Percentiles rank a stretch among this genome's conserved stretches.
Evolutionary conservation across 345 rosid species (phyloP).

Genomic region (Ceriops zippeliana): DNA sequence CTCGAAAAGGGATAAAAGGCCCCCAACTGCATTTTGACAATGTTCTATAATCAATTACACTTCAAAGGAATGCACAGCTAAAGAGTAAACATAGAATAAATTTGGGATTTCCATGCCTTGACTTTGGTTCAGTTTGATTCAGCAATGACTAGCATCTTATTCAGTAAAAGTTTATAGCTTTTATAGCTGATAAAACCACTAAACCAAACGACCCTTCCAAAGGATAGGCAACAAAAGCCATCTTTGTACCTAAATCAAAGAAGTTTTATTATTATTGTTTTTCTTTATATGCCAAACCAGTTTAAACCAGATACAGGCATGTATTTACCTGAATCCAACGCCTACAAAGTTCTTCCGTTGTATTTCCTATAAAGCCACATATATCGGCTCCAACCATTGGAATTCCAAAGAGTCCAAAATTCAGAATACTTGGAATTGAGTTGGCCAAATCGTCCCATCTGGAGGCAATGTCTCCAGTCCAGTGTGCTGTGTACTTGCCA

Average conservation of each 20-base stretch:
- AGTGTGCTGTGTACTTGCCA: constrained; percentile 73
- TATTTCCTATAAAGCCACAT: constrained; percentile 53
- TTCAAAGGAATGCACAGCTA: not conserved
- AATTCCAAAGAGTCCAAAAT: constrained; percentile 67
- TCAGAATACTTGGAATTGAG: constrained; percentile 55
- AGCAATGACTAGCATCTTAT: too few species aligned
- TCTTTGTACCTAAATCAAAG: too few species aligned
- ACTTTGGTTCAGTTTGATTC: too few species aligned
- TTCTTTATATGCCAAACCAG: too few species aligned
- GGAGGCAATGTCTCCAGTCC: constrained; percentile 78
- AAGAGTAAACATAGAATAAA: not conserved
- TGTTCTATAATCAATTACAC: not conserved
- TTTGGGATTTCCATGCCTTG: too few species aligned
- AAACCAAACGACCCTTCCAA: too few species aligned
- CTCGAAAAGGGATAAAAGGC: constrained; percentile 83
- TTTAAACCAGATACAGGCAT: too few species aligned
- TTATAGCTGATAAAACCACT: too few species aligned
- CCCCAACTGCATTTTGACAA: constrained; percentile 46
- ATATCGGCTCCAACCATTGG: constrained; percentile 90
- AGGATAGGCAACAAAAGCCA: too few species aligned
- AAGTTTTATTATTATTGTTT: too few species aligned
- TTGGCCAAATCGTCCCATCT: constrained; percentile 64
- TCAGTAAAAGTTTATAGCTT: too few species aligned
- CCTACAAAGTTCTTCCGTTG: constrained; percentile 65
- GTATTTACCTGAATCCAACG: constrained; percentile 69